These are phyloP conservation scores for Nemania abortiva DNA, from an alignment of 2,329 filamentous ascomycete species.

Conservation along the genomic window DNA sequence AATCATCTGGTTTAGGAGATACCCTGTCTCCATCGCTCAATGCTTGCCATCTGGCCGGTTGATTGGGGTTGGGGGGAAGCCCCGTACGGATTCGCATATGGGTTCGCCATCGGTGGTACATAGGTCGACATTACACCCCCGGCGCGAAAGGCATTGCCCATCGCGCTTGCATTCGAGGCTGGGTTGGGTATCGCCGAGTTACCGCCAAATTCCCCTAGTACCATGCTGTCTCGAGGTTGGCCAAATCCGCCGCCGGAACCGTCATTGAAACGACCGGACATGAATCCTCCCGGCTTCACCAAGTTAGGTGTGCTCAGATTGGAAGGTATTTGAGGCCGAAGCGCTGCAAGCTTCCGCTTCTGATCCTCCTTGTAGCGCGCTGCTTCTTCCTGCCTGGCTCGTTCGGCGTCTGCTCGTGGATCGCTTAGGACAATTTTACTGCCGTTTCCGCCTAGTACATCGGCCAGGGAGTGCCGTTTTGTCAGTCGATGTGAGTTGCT, in stretches of 20 bases:
- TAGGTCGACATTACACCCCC: slow-evolving; percentile 42
- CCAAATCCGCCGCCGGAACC: slow-evolving; percentile 58
- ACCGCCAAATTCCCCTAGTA: slow-evolving; percentile 36
- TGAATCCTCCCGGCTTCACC: slow-evolving; percentile 60
- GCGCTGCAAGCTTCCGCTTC: slow-evolving; percentile 62
- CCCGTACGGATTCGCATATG: slow-evolving; percentile 43
- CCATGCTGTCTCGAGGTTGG: slow-evolving; percentile 44
- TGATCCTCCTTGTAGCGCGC: slow-evolving; percentile 57
- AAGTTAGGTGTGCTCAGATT: slow-evolving; percentile 52
- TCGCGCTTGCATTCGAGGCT: slow-evolving; percentile 39
- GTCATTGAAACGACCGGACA: slow-evolving; percentile 67
- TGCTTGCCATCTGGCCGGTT: slow-evolving; percentile 49
- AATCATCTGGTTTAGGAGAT: slow-evolving; percentile 42
- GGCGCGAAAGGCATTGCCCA: slow-evolving; percentile 44
- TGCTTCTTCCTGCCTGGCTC: slow-evolving; percentile 57
- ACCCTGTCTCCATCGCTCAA: slow-evolving; percentile 53
- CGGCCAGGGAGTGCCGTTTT: slow-evolving; percentile 62
- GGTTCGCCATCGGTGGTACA: slow-evolving; percentile 38
- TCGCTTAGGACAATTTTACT: slow-evolving; percentile 54
- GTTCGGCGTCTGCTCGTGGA: slow-evolving; percentile 57
- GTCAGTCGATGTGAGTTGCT: slow-evolving; percentile 60
- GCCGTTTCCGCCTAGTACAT: slow-evolving; percentile 64
- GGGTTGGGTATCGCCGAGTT: slow-evolving; percentile 34
- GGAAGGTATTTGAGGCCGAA: slow-evolving; percentile 64
- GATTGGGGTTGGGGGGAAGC: slow-evolving; percentile 45